Evolutionary conservation across 1,139 yeast species (phyloP).

Genomic region (Schwanniomyces etchellsii): DNA sequence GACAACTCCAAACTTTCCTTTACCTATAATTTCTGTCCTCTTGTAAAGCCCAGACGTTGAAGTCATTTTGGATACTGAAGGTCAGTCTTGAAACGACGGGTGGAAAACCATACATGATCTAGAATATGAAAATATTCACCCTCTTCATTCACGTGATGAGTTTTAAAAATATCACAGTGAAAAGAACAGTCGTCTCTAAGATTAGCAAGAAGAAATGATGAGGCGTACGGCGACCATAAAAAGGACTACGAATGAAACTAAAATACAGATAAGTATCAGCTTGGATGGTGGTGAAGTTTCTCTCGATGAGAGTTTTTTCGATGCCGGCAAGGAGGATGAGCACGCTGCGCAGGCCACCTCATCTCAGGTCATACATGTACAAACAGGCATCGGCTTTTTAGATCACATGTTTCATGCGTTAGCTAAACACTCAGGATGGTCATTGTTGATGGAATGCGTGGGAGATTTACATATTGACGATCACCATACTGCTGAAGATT

Average conservation of each 20-base stretch:
- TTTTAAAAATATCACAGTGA: too few relatives aligned
- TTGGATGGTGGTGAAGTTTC: slow-evolving; percentile 77
- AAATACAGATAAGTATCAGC: slow-evolving; percentile 78
- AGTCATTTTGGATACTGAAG: too few relatives aligned
- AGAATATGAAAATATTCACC: too few relatives aligned
- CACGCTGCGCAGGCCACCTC: slow-evolving; percentile 62
- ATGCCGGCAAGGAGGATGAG: slow-evolving; percentile 13
- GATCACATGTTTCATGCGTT: slow-evolving; percentile 98
- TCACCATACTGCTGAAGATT: slow-evolving; percentile 95
- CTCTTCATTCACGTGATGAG: too few relatives aligned
- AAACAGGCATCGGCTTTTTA: slow-evolving; percentile 90
- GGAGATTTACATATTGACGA: slow-evolving; percentile 97
- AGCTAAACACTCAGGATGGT: slow-evolving; percentile 97
- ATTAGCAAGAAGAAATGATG: slow-evolving; percentile 5
- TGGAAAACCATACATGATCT: too few relatives aligned
- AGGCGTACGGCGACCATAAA: slow-evolving; percentile 45
- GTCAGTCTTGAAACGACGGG: too few relatives aligned
- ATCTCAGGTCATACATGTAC: slow-evolving; percentile 70
- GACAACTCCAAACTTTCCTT: slow-evolving; percentile 96
- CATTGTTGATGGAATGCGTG: slow-evolving; percentile 77
- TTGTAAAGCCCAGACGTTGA: slow-evolving; percentile 51
- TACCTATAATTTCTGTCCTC: slow-evolving; percentile 86
- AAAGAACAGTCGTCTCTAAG: too few relatives aligned
- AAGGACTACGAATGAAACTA: slow-evolving; percentile 88
- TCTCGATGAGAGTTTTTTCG: slow-evolving; percentile 51